Evolutionary conservation across 2,329 filamentous ascomycete species (phyloP).

Genomic region (Exserohilum rostratum): DNA sequence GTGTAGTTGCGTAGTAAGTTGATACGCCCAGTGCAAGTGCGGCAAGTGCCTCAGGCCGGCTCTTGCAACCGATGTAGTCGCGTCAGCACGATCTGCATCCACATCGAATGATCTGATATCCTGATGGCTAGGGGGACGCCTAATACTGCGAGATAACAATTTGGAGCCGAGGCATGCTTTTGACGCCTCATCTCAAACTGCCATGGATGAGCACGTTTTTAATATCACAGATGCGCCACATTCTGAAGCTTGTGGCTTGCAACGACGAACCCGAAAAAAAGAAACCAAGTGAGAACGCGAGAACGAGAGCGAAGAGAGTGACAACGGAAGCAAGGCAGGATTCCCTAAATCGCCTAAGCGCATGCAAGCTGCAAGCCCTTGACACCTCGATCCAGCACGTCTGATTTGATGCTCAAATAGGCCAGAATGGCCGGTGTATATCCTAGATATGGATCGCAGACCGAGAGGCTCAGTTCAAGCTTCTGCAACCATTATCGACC

Average conservation of each 20-base stretch:
- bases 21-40: background rate
- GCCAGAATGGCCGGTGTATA: constrained; percentile 13
- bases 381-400: constrained; percentile 19
- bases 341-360: constrained; percentile 6
- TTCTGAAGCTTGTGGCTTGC: background rate
- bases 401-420: constrained; percentile 8
- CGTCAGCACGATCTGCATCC: constrained; percentile 2
- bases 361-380: constrained; percentile 4
- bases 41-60: constrained; percentile 1
- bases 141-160: background rate
- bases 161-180: background rate
- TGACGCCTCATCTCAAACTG: background rate
- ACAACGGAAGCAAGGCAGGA: background rate
- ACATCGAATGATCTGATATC: background rate
- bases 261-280: background rate
- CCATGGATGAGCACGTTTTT: background rate
- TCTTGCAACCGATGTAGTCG: constrained; percentile 2
- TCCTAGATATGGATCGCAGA: constrained; percentile 18
- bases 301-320: background rate
- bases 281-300: background rate
- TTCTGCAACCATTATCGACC: constrained; percentile 18
- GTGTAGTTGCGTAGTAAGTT: constrained; percentile 13
- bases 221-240: background rate
- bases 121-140: background rate
- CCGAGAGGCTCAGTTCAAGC: constrained; percentile 15